Conservation (phyloP, 306 rosid species). For the Bauhinia variegata region DNA sequence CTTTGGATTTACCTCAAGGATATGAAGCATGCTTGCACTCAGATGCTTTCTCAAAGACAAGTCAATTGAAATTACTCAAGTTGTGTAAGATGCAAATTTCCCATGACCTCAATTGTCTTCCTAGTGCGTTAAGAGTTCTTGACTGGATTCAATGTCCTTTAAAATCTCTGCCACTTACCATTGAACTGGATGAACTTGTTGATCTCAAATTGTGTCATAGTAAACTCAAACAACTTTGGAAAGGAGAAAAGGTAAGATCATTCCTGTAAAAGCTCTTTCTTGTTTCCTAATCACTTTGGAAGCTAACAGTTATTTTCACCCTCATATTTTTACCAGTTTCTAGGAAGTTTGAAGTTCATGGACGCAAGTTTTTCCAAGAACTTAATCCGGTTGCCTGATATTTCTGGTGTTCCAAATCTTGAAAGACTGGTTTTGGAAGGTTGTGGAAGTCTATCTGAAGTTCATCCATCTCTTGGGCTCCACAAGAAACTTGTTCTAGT, state of each 20-base stretch:
- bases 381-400: neutral
- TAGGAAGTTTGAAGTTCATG: neutral
- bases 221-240: neutral
- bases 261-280: no score
- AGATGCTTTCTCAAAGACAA: neutral
- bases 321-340: neutral
- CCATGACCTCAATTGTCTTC: neutral
- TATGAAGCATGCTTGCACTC: neutral
- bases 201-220: neutral
- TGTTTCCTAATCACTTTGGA: no score
- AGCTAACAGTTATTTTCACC: neutral
- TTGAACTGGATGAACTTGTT: neutral
- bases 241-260: neutral
- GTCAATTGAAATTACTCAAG: neutral
- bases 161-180: no score
- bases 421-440: conserved; percentile 7
- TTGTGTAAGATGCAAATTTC: neutral
- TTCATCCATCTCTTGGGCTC: neutral
- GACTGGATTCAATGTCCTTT: neutral
- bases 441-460: neutral
- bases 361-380: neutral
- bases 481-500: neutral
- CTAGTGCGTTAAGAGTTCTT: neutral
- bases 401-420: neutral
- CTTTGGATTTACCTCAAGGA: no score